These are phyloP conservation scores for Fusarium sp. DNA, from an alignment of 2,329 filamentous ascomycete species.

Conservation along the genomic window DNA sequence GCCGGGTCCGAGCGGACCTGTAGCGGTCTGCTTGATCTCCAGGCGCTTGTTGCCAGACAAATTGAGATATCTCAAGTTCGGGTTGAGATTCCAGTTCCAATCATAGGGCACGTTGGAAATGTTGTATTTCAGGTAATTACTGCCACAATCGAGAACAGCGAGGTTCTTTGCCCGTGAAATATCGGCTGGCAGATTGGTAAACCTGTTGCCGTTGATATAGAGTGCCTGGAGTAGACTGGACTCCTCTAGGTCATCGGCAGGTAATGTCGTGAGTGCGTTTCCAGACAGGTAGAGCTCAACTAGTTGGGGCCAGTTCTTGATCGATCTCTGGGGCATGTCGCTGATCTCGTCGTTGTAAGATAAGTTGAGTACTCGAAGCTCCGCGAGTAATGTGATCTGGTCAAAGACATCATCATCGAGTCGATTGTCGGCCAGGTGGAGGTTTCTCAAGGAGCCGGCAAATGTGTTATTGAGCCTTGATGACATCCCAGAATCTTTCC, in stretches of 20 bases:
- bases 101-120: constrained; percentile 99
- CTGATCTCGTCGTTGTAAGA: constrained; percentile 91
- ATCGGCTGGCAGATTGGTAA: constrained; percentile 94
- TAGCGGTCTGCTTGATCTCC: constrained; percentile 79
- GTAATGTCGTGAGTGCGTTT: constrained; percentile 90
- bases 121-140: constrained; percentile 97
- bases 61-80: constrained; percentile 93
- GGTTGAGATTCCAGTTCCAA: constrained; percentile 99
- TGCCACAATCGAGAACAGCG: constrained; percentile 91
- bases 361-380: constrained; percentile 88
- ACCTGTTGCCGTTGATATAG: constrained; percentile 97
- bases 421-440: constrained; percentile 93
- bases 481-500: constrained; percentile 92
- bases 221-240: constrained; percentile 87
- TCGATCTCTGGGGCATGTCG: constrained; percentile 88
- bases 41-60: constrained; percentile 96
- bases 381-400: constrained; percentile 82
- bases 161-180: constrained; percentile 94
- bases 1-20: constrained; percentile 60
- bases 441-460: constrained; percentile 82
- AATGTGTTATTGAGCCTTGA: constrained; percentile 87
- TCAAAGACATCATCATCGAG: constrained; percentile 96
- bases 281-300: constrained; percentile 94
- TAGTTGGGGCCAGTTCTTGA: constrained; percentile 89
- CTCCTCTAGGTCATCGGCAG: constrained; percentile 93